Percentiles rank a stretch among this genome's conserved stretches.
These are phyloP conservation scores for Murraya koenigii DNA, from an alignment of 345 rosid species.

Conservation along the genomic window DNA sequence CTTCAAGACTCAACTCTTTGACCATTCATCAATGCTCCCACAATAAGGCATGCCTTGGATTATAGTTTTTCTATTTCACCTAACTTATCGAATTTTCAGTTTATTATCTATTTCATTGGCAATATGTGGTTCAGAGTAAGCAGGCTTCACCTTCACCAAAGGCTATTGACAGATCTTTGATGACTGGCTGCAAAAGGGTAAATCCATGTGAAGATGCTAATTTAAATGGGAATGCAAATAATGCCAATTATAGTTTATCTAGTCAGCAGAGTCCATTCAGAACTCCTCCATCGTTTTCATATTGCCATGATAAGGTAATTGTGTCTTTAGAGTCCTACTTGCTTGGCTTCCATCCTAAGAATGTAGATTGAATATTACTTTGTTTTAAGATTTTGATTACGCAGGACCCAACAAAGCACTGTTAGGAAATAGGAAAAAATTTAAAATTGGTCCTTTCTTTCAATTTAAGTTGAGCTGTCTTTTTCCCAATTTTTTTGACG, in stretches of 20 bases:
- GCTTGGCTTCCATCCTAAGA: not conserved
- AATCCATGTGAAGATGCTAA: slow-evolving; percentile 39
- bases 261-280: slow-evolving; percentile 76
- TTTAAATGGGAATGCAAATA: slow-evolving; percentile 16
- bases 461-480: not conserved
- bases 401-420: not conserved
- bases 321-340: slow-evolving; percentile 12
- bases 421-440: not conserved
- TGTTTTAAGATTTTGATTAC: not conserved
- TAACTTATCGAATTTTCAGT: not conserved
- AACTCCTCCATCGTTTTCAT: slow-evolving; percentile 86
- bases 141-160: slow-evolving; percentile 32
- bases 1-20: slow-evolving; percentile 45
- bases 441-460: not conserved
- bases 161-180: slow-evolving; percentile 35
- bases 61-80: not conserved
- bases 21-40: slow-evolving; percentile 54
- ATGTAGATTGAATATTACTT: not conserved
- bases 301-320: slow-evolving; percentile 57
- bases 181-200: slow-evolving; percentile 41
- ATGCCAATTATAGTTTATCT: slow-evolving; percentile 21
- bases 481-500: not conserved
- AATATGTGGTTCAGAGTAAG: slow-evolving; percentile 27
- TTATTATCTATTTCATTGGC: not conserved
- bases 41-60: slow-evolving; percentile 40